These are phyloP conservation scores for Pythium volutum DNA, from an alignment of 352 stramenopile species.

Conservation along the genomic window DNA sequence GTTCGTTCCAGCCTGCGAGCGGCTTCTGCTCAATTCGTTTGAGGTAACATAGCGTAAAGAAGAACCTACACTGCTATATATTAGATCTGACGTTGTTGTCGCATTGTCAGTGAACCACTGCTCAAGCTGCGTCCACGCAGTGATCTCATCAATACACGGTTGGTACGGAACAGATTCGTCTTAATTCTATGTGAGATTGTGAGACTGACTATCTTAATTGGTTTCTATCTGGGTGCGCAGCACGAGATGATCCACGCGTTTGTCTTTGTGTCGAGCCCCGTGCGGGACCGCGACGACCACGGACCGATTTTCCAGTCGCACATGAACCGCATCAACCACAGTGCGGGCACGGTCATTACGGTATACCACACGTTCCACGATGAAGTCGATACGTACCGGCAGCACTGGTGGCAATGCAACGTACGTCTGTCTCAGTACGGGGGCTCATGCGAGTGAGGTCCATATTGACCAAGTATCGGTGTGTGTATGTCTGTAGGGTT, in stretches of 20 bases:
- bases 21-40: conserved; percentile 85
- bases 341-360: conserved; percentile 70
- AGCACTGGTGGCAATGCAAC: conserved; percentile 85
- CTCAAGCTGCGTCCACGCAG: conserved; percentile 76
- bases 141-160: conserved; percentile 85
- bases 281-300: conserved; percentile 85
- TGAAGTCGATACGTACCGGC: conserved; percentile 82
- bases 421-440: conserved; percentile 41
- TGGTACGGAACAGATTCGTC: conserved; percentile 36
- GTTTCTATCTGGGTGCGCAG: conserved; percentile 22
- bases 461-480: not conserved
- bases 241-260: conserved; percentile 92
- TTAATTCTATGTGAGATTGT: not conserved
- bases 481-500: conserved; percentile 34
- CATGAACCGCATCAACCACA: conserved; percentile 76
- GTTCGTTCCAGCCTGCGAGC: conserved; percentile 65
- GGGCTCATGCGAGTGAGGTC: too few relatives aligned
- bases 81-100: not conserved
- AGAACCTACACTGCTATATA: too few relatives aligned
- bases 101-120: conserved; percentile 54
- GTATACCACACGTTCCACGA: conserved; percentile 90
- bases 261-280: conserved; percentile 75
- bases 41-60: conserved; percentile 34
- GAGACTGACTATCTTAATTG: not conserved
- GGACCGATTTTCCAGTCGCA: conserved; percentile 78